These are phyloP conservation scores for Rhodomyrtus tomentosa DNA, from an alignment of 345 rosid genomes.

Conservation along the genomic window DNA sequence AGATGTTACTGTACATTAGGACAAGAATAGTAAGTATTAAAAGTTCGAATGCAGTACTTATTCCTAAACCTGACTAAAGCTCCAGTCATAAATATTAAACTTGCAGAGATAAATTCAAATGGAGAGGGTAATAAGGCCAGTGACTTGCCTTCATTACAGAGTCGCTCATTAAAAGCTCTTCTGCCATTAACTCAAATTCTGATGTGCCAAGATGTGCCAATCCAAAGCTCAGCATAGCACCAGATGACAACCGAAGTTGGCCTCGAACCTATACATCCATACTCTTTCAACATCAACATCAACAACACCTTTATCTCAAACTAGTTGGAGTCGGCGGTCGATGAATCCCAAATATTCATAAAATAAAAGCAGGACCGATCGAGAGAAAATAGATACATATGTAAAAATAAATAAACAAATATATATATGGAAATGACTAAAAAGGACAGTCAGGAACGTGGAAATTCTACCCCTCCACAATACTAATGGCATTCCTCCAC, in stretches of 20 bases:
- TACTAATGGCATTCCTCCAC: no score
- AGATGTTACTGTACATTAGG: neutral
- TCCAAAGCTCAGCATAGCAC: slow-evolving; percentile 55
- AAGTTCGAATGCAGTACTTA: neutral
- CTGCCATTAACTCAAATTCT: slow-evolving; percentile 66
- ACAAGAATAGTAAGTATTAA: neutral
- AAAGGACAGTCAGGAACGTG: no score
- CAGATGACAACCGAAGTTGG: slow-evolving; percentile 34
- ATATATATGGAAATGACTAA: no score
- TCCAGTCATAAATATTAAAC: neutral
- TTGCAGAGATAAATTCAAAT: neutral
- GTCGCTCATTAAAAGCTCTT: slow-evolving; percentile 67
- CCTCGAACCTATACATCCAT: slow-evolving; percentile 41
- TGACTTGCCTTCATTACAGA: slow-evolving; percentile 49
- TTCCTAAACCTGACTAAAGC: neutral
- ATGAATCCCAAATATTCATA: no score
- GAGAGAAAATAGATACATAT: no score
- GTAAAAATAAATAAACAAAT: no score
- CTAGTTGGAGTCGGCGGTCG: no score
- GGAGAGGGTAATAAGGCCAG: neutral
- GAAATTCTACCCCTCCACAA: no score
- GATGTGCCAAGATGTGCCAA: slow-evolving; percentile 48
- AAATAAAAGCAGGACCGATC: no score
- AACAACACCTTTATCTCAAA: no score
- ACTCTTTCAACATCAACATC: neutral